Conservation (phyloP, 2,329 filamentous ascomycete species). For the Talaromyces sp. region DNA sequence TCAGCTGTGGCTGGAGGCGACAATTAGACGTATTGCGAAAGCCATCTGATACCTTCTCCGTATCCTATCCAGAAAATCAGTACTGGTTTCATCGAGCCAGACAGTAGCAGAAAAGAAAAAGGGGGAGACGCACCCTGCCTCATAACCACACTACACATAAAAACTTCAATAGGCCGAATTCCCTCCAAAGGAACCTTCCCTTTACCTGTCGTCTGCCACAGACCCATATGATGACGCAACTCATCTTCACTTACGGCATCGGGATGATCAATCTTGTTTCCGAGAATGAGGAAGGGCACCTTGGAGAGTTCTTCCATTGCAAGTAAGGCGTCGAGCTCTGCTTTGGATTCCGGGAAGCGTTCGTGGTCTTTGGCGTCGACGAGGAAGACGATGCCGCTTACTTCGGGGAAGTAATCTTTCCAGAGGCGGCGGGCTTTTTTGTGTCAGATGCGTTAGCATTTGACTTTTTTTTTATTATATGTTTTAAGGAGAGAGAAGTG, state of each 20-base stretch:
- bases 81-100: background rate
- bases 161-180: conserved; percentile 92
- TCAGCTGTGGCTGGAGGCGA: background rate
- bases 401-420: conserved; percentile 97
- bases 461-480: no score
- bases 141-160: conserved; percentile 99
- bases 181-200: conserved; percentile 89
- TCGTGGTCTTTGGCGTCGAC: conserved; percentile 97
- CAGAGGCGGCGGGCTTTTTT: conserved; percentile 77
- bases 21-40: conserved; percentile 80
- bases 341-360: conserved; percentile 90
- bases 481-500: conserved; percentile 26
- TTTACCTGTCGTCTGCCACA: conserved; percentile 97
- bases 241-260: conserved; percentile 95
- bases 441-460: background rate
- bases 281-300: conserved; percentile 92
- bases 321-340: conserved; percentile 90
- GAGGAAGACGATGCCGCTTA: conserved; percentile 94
- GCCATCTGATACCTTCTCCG: conserved; percentile 85
- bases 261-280: conserved; percentile 99
- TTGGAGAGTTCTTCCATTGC: conserved; percentile 95
- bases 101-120: background rate
- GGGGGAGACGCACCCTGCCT: conserved; percentile 66
- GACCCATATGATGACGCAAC: conserved; percentile 81
- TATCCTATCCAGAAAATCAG: conserved; percentile 55